Conservation (phyloP, 495 filamentous ascomycete genomes). For the Lasiosphaeria miniovina region DNA sequence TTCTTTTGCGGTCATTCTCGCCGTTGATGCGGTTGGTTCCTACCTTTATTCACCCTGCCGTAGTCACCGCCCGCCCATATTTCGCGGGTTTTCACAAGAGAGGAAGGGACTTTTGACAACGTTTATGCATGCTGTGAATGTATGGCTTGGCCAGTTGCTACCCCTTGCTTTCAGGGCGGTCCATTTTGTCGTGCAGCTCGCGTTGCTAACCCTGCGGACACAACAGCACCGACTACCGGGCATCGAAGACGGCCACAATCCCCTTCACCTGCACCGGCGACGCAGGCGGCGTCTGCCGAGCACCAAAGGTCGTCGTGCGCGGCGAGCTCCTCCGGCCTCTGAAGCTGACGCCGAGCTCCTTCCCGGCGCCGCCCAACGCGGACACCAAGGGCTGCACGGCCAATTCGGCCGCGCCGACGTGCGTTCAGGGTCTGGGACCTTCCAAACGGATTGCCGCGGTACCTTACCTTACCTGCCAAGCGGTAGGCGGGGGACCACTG, state of each 20-base stretch:
- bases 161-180: no score
- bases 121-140: no score
- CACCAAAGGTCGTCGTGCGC: background rate
- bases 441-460: background rate
- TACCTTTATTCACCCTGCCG: no score
- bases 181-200: no score
- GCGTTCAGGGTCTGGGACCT: background rate
- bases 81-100: no score
- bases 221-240: background rate
- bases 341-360: background rate
- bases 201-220: no score
- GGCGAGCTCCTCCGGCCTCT: background rate
- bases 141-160: no score
- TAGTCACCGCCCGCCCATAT: no score
- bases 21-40: no score
- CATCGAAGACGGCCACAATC: background rate
- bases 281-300: background rate
- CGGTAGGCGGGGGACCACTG: no score
- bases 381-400: background rate
- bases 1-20: no score
- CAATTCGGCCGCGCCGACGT: background rate
- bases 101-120: no score
- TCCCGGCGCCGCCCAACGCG: background rate
- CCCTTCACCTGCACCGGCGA: background rate
- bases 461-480: background rate